Evolutionary conservation across 257 asterid species (phyloP).

Genomic region (Mitragyna speciosa): DNA sequence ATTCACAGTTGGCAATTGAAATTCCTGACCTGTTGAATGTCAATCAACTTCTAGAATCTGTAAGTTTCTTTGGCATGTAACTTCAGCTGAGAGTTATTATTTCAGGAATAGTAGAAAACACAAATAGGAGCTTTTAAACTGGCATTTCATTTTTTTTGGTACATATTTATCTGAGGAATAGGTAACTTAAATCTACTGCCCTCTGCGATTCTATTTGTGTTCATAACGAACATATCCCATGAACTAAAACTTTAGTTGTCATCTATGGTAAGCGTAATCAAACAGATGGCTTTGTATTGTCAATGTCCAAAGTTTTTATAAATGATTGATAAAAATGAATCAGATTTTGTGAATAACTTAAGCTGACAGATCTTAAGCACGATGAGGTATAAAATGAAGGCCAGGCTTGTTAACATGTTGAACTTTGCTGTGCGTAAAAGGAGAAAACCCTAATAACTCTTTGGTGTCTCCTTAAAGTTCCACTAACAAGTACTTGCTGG

Average conservation of each 20-base stretch:
- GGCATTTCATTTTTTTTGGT: background rate
- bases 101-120: background rate
- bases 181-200: background rate
- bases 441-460: background rate
- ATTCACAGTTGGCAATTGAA: conserved; percentile 44
- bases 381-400: background rate
- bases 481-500: background rate
- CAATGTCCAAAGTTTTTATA: background rate
- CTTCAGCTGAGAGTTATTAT: background rate
- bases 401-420: background rate
- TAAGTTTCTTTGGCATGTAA: conserved; percentile 39
- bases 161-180: background rate
- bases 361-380: background rate
- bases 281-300: background rate
- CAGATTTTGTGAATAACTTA: background rate
- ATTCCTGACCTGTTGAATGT: conserved; percentile 71
- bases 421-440: background rate
- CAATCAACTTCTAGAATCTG: conserved; percentile 90
- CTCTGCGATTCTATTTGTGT: background rate
- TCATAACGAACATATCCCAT: background rate
- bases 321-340: background rate
- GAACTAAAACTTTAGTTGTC: background rate
- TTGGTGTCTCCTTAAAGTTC: background rate
- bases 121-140: background rate
- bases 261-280: background rate